Evolutionary conservation across 768 basidiomycete genomes (phyloP), one percentile per base, ranked within the genome.

Genomic region (Candolleomyces efflorescens): DNA sequence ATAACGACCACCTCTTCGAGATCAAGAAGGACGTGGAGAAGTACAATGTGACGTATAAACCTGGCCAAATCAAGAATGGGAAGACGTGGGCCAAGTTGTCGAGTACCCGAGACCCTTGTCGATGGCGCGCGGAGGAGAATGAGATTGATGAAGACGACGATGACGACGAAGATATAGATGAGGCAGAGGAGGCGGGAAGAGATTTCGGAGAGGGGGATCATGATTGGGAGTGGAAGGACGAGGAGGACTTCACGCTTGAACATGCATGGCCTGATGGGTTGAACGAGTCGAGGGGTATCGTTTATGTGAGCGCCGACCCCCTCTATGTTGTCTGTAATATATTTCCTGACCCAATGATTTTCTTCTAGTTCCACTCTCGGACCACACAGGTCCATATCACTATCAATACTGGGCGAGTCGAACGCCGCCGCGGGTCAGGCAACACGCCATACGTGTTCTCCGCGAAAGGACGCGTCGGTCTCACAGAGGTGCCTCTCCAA

Each of bases 151-250:
- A 69, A 37, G 66, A 63, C 22, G 71, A 71, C 23, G 69, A 65
- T 38, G 62, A 64, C 7, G 61, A 65, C 5, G 67, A 68, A 3
- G 69, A 69, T 0, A 68, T 71, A 5, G 78, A 77, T 24, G 69
- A 69, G 0, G 73, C 75, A 53, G 77, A 79, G 56, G 71, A 72
- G 39, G 62, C 62, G 3, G 62, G 58, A n/a, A 62, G 64, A 20
- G 56, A 60, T 17, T 61, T 56, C 4, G 68, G 65, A 17, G 67
- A 67, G 15, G 74, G 72, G 38, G 73, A 77, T 0, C 77, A 77
- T 5, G 77, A 74, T 9, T 88, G 86, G 82, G 77, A 74, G 43
- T 90, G 87, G 88, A 80, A 83, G 52, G 80, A 83, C 2, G 89
- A 90, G 64, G 85, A 87, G 63, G 87, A 88, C 60, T 78, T 81